Evolutionary conservation across 768 basidiomycete species (phyloP).

Genomic region (Suillus americanus): DNA sequence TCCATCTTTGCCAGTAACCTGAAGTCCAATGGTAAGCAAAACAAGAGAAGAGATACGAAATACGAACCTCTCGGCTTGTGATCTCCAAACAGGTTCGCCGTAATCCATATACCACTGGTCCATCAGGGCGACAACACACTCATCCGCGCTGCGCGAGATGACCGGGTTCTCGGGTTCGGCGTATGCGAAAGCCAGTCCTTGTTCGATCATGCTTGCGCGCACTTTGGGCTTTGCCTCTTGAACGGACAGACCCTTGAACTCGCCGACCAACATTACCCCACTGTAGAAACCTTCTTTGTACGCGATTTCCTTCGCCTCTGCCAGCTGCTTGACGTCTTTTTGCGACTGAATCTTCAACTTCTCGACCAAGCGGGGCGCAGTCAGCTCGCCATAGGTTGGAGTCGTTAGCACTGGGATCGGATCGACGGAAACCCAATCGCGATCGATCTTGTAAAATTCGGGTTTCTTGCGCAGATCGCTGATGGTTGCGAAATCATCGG

Average conservation of each 20-base stretch:
- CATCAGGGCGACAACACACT: constrained; percentile 96
- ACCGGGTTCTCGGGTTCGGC: constrained; percentile 94
- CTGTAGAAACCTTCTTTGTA: constrained; percentile 99
- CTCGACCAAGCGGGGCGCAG: constrained; percentile 79
- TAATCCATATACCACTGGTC: constrained; percentile 99
- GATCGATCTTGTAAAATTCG: constrained; percentile 93
- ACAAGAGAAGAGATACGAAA: constrained; percentile 2
- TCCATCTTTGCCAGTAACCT: constrained; percentile 86
- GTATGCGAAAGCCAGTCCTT: constrained; percentile 81
- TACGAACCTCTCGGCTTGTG: constrained; percentile 76
- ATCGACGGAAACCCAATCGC: constrained; percentile 81
- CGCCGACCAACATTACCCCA: constrained; percentile 88
- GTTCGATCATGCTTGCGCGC: constrained; percentile 76
- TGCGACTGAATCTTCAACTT: constrained; percentile 93
- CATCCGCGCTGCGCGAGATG: constrained; percentile 88
- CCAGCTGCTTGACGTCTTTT: constrained; percentile 89
- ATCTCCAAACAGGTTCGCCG: constrained; percentile 88
- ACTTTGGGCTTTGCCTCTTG: constrained; percentile 93
- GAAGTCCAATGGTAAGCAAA: constrained; percentile 1
- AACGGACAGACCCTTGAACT: constrained; percentile 85
- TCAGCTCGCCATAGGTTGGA: constrained; percentile 90
- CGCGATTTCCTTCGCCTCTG: constrained; percentile 95
- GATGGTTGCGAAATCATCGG: constrained; percentile 91
- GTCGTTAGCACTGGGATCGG: constrained; percentile 88
- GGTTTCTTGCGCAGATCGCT: constrained; percentile 94